A percentile compares a stretch with the other conserved stretches of the same genome.
These are phyloP conservation scores for Leucocoprinus leucothites DNA, from an alignment of 768 basidiomycete species.

Conservation along the genomic window DNA sequence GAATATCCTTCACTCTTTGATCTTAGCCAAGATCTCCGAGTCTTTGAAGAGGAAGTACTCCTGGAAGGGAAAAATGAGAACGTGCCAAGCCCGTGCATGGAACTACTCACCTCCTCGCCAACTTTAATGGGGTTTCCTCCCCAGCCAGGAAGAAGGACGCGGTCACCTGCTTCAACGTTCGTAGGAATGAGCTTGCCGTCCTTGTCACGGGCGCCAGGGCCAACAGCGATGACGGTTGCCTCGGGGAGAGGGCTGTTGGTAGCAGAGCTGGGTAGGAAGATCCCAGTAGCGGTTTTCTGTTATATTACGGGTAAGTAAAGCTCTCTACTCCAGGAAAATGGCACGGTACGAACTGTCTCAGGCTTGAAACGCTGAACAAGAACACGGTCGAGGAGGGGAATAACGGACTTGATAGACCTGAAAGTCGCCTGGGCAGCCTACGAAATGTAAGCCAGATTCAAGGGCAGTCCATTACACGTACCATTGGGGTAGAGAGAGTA, in stretches of 20 bases:
- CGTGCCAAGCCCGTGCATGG: background rate
- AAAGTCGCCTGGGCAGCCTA: constrained; percentile 89
- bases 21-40: constrained; percentile 93
- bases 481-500: background rate
- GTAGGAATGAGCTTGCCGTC: constrained; percentile 74
- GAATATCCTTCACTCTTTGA: constrained; percentile 65
- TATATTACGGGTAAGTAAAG: too few relatives aligned
- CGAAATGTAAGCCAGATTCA: background rate
- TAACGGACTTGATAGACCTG: constrained; percentile 88
- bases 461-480: background rate
- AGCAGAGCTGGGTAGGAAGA: constrained; percentile 92
- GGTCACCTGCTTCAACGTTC: constrained; percentile 83
- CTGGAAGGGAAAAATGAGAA: constrained; percentile 35
- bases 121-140: constrained; percentile 96
- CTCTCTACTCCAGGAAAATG: too few relatives aligned
- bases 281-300: constrained; percentile 95
- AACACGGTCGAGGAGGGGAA: constrained; percentile 94
- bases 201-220: constrained; percentile 91
- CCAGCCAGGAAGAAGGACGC: constrained; percentile 93
- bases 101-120: constrained; percentile 79
- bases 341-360: constrained; percentile 67
- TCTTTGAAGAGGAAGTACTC: constrained; percentile 97
- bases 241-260: constrained; percentile 88
- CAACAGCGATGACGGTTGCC: constrained; percentile 93
- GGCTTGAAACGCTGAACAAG: constrained; percentile 97